Percentiles rank a stretch among this genome's conserved stretches.
phyloP scores from a whole-genome alignment of 345 rosid species.

The Linum trigynum region DNA sequence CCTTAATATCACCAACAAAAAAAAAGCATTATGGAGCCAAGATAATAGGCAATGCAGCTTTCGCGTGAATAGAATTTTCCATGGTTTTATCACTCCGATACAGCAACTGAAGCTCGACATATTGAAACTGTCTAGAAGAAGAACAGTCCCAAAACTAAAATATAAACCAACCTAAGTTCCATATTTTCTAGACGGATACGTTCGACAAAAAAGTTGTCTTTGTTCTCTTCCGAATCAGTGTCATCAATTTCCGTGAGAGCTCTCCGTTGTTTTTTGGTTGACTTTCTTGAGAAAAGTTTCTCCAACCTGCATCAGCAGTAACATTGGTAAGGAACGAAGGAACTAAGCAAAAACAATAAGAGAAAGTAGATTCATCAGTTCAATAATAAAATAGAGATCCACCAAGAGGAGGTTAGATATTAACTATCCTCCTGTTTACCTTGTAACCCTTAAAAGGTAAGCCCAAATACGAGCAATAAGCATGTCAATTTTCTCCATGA shows the following conservation, averaged over 20 bases:
- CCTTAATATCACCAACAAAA: background rate
- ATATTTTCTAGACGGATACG: conserved; percentile 80
- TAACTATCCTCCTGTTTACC: conserved; percentile 30
- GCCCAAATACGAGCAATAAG: conserved; percentile 74
- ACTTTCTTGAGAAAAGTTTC: conserved; percentile 39
- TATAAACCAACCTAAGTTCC: conserved; percentile 48
- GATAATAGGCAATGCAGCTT: background rate
- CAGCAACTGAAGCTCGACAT: background rate
- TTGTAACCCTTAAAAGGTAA: conserved; percentile 44
- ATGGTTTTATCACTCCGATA: background rate
- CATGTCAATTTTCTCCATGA: conserved; percentile 79
- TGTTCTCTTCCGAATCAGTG: conserved; percentile 34
- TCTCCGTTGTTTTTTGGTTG: conserved; percentile 31
- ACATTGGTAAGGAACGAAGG: conserved; percentile 5
- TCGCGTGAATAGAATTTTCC: background rate
- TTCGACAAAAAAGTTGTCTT: conserved; percentile 51
- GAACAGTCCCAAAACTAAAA: background rate
- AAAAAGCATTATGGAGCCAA: background rate
- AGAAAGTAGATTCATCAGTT: background rate
- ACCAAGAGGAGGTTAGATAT: background rate
- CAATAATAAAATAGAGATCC: background rate
- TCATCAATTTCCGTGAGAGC: conserved; percentile 73
- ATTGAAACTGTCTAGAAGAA: too few relatives aligned
- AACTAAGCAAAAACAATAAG: background rate
- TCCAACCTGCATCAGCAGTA: conserved; percentile 46